These are phyloP conservation scores for Penstemon barbatus DNA, from an alignment of 257 asterid species.

Conservation along the genomic window DNA sequence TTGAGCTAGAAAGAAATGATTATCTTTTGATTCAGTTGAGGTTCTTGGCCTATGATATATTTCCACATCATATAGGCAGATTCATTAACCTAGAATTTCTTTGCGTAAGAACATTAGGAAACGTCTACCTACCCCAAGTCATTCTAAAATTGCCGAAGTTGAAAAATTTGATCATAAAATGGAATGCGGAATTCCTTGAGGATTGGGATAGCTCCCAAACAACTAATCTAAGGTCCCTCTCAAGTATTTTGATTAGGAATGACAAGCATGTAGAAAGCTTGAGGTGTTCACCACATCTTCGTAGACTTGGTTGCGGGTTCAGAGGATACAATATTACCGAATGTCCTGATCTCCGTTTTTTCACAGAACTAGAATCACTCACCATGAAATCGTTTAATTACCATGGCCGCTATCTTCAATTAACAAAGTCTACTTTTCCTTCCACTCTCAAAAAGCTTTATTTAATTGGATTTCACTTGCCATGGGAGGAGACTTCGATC, in stretches of 20 bases:
- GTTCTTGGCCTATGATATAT: neutral
- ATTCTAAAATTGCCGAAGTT: conserved; percentile 19
- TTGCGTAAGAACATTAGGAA: neutral
- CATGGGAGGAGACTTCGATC: conserved; percentile 5
- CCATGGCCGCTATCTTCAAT: too few relatives aligned
- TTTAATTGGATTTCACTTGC: neutral
- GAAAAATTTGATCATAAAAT: conserved; percentile 14
- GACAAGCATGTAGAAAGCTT: neutral
- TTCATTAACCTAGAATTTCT: conserved; percentile 22
- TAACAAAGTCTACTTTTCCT: neutral
- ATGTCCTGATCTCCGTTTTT: neutral
- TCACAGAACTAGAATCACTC: conserved; percentile 13
- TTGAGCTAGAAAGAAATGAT: neutral
- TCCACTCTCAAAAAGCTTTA: neutral
- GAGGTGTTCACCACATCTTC: conserved; percentile 7
- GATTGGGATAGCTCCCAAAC: neutral
- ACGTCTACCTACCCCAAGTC: neutral
- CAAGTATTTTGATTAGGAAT: neutral
- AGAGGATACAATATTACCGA: too few relatives aligned
- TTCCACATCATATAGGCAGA: neutral
- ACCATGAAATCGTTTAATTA: too few relatives aligned
- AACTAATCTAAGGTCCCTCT: neutral
- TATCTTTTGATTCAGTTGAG: conserved; percentile 21
- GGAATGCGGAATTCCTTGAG: neutral
- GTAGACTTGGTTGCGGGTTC: neutral